Percentiles rank a stretch among this genome's conserved stretches.
Conservation (phyloP, 163 green algal species). For the Scenedesmus sp. region DNA sequence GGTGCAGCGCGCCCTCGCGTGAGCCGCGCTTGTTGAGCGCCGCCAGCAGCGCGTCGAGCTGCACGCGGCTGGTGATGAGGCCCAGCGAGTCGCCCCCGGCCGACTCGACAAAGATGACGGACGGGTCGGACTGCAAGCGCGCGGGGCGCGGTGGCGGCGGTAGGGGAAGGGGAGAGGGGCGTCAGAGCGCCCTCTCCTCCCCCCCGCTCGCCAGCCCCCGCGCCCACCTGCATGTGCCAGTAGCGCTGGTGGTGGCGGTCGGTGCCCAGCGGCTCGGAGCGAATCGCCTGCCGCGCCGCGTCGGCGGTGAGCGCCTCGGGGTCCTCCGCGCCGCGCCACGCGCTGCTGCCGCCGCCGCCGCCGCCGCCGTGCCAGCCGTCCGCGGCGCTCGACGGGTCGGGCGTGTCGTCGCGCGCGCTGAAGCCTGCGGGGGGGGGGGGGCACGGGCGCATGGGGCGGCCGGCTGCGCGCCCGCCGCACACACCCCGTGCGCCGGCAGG, state of each 20-base stretch:
- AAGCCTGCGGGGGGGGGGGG: too few species aligned
- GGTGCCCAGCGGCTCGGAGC: conserved; percentile 62
- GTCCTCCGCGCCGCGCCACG: neutral
- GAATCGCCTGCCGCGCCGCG: conserved; percentile 30
- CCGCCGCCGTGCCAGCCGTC: neutral
- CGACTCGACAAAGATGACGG: conserved; percentile 64
- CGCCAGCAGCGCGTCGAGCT: conserved; percentile 60
- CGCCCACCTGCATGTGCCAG: conserved; percentile 54
- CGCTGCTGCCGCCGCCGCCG: neutral
- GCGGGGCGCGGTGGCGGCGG: too few species aligned
- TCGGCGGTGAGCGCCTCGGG: conserved; percentile 32
- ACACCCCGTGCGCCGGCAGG: too few species aligned
- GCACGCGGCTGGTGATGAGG: conserved; percentile 48
- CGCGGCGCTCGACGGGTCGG: neutral
- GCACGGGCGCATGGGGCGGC: too few species aligned
- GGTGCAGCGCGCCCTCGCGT: conserved; percentile 56
- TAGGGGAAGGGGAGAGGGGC: too few species aligned
- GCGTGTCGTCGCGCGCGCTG: conserved; percentile 8
- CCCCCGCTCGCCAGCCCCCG: too few species aligned
- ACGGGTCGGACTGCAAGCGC: conserved; percentile 6
- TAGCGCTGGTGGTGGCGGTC: conserved; percentile 69
- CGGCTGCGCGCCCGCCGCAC: too few species aligned
- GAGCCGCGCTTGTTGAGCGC: conserved; percentile 58
- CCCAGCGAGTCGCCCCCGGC: conserved; percentile 53
- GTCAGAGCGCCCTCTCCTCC: too few species aligned